Evolutionary conservation across 2,329 filamentous ascomycete genomes (phyloP), one percentile per base, ranked within the genome.

Genomic region (Neoscytalidium dimidiatum): DNA sequence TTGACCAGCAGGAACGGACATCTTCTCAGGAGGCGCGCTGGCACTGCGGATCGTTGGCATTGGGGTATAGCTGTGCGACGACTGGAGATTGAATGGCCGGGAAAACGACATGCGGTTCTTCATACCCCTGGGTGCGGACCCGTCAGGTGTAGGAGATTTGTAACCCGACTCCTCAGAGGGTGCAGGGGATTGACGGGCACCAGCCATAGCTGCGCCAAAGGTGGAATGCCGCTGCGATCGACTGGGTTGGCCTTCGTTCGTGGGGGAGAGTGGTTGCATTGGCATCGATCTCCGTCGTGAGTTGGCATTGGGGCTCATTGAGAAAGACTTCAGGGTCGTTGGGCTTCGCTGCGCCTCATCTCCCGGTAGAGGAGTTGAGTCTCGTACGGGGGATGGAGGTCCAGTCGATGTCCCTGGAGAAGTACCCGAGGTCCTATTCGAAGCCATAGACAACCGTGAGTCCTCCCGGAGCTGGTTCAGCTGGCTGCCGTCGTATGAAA

Each of bases 261-360:
- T 64, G 8, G 62, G 52, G 11, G 62, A 52, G 38, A 65, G 70
- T 2, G 75, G 75, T 17, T 78, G 67, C 43, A 74, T 74, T 43
- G 77, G 75, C 72, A 78, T 77, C 33, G 77, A 78, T 67, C 77
- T 71, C 43, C 77, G 71, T 19, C 76, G 72, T 14, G 63, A 53
- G 21, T 31, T 52, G 13, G 68, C 72, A 57, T 66, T 74, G 8
- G 75, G 76, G 52, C 73, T 77, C 71, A 76, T 78, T 56, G 77
- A 73, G 66, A 77, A 76, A 41, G 76, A 77, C 48, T 72, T 77
- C 62, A 77, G 71, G 52, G 74, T 74, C 65, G 73, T 74, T 53
- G 73, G 73, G 51, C 72, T 74, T 64, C 74, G 72, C 35, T 70
- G 68, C 2, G 17, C 19, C 41, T 72, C 69, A 38, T 77, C 75